These are phyloP conservation scores for Pseudogymnoascus verrucosus DNA, from an alignment of 2,329 filamentous ascomycete genomes.

Conservation along the genomic window DNA sequence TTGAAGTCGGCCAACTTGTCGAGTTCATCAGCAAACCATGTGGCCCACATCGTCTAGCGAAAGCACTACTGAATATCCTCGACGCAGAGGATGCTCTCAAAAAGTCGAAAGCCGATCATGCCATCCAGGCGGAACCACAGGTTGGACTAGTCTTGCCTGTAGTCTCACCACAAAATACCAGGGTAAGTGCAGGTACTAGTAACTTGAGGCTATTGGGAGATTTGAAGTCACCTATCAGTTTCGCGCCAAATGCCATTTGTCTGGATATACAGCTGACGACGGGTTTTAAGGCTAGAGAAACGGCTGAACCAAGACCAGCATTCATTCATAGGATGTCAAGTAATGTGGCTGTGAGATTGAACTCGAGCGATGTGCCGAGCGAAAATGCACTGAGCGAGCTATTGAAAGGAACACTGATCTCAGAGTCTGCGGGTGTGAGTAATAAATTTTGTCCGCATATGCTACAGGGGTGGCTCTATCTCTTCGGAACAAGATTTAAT, in stretches of 20 bases:
- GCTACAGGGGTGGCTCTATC: neutral
- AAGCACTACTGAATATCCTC: conserved; percentile 20
- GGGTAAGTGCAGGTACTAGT: conserved; percentile 14
- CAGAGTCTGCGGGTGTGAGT: neutral
- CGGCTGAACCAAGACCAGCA: neutral
- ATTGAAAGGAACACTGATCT: neutral
- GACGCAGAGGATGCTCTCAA: conserved; percentile 16
- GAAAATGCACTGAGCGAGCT: neutral
- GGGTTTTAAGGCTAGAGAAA: neutral
- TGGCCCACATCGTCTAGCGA: conserved; percentile 21
- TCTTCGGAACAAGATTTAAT: neutral
- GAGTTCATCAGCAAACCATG: conserved; percentile 22
- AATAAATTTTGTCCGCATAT: neutral
- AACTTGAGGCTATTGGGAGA: conserved; percentile 10
- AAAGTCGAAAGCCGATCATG: neutral
- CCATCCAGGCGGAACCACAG: neutral
- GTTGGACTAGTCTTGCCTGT: neutral
- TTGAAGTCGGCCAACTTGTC: conserved; percentile 14
- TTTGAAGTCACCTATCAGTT: conserved; percentile 13
- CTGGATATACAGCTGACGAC: neutral
- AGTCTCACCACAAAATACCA: conserved; percentile 10
- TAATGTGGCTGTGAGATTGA: neutral
- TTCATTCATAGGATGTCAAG: neutral
- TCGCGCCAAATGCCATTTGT: conserved; percentile 15
- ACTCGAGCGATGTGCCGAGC: neutral